Evolutionary conservation across 148 eudicot genomes (phyloP).

Genomic region (Mesembryanthemum crystallinum): DNA sequence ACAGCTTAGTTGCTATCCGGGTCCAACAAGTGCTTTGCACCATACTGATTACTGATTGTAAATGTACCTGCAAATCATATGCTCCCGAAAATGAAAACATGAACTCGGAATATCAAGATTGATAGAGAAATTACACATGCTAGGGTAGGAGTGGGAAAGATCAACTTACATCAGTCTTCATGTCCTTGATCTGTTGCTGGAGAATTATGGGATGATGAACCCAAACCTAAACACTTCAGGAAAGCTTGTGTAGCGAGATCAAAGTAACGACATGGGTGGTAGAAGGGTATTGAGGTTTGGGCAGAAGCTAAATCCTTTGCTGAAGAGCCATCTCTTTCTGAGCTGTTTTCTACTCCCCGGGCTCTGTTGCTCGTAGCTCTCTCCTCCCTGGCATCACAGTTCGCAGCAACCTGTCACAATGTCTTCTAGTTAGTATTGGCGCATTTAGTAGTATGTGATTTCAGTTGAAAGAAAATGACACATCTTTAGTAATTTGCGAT

Average conservation of each 20-base stretch:
- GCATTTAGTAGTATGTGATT: not conserved
- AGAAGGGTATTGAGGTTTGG: constrained; percentile 18
- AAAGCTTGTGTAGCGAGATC: constrained; percentile 63
- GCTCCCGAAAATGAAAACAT: not conserved
- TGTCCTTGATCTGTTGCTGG: constrained; percentile 21
- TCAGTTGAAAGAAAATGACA: not conserved
- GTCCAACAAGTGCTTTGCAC: not conserved
- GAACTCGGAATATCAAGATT: not conserved
- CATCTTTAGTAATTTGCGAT: not conserved
- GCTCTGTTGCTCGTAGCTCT: constrained; percentile 26
- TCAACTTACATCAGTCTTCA: constrained; percentile 25
- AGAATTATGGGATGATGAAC: constrained; percentile 25
- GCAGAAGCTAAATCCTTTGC: constrained; percentile 22
- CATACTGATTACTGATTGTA: not conserved
- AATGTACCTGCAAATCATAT: not conserved
- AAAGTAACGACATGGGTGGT: constrained; percentile 51
- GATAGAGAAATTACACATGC: not conserved
- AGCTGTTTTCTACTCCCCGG: constrained; percentile 28
- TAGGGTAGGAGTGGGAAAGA: not conserved
- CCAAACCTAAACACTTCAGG: constrained; percentile 55
- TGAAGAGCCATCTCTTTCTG: constrained; percentile 36
- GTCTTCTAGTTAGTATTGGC: not conserved
- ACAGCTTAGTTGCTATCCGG: constrained; percentile 14
- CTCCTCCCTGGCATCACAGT: constrained; percentile 19
- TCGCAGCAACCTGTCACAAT: constrained; percentile 34